Base-by-base conservation (phyloP, 768 basidiomycete genomes). In the Clavaria fumosa region DNA sequence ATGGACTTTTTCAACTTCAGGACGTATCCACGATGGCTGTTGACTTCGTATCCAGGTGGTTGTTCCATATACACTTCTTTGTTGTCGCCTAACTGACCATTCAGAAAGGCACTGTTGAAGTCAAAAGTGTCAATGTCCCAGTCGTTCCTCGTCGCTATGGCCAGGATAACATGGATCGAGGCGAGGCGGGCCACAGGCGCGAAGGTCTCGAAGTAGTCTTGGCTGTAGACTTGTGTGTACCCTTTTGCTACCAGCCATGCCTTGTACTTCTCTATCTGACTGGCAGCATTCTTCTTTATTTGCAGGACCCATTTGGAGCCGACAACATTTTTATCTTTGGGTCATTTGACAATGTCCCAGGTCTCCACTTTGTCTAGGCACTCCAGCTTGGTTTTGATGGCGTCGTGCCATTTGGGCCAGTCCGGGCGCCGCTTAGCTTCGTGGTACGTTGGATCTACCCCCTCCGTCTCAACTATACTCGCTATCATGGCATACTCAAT, bases 51-150 rank as follows among this genome's bases (percentile, higher is more conserved):
- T 11, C 20, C 37, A n/a, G 23, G 24, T 6, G 37, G 37, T 18
- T 38, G 37, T 43, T 10, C 62, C 37, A 38, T 38, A 19, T 38
- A 38, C 7, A 38, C 5, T 18, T 24, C 24, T n/a, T n/a, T n/a
- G n/a, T n/a, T n/a, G 23, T 38, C 37, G 11, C 28, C 22, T 10
- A 58, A 21, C 35, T 39, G 19, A 0, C 54, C 50, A 42, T 59
- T 48, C 17, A 61, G 41, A 40, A 55, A 61, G 6, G 60, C 52
- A 22, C 47, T 48, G 38, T 55, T 61, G 11, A 70, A 55, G 43
- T 72, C 61, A 6, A 67, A 47, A 33, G 47, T 53, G 14, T 62
- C 45, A 4, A 70, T 31, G 3, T 66, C 48, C 41, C 58, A 57
- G 18, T 54, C 43, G 6, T 54, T 34, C 0, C 38, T 6, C 0